A percentile compares a stretch with the other conserved stretches of the same genome.
Evolutionary conservation across 2,329 filamentous ascomycete species (phyloP).

Genomic region (Cladorrhinum sp.): DNA sequence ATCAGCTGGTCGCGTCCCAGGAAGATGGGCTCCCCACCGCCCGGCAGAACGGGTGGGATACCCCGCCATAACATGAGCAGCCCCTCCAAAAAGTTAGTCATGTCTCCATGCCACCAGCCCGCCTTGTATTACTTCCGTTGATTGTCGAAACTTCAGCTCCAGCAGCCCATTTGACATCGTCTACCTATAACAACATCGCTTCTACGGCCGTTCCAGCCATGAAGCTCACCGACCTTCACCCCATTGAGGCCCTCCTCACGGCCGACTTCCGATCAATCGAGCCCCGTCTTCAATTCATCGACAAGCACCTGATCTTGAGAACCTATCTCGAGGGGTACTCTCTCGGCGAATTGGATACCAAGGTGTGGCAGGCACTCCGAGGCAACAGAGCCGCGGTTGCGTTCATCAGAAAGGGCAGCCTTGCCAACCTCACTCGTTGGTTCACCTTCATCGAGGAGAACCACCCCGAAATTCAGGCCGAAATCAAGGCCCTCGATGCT

Average conservation of each 20-base stretch:
- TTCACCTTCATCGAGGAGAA: conserved; percentile 80
- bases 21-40: conserved; percentile 14
- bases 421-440: conserved; percentile 80
- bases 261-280: conserved; percentile 66
- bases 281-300: conserved; percentile 54
- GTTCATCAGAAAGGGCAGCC: conserved; percentile 73
- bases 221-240: conserved; percentile 56
- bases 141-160: neutral
- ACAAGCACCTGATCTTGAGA: conserved; percentile 82
- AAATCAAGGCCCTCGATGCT: conserved; percentile 67
- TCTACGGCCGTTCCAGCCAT: conserved; percentile 37
- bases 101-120: neutral
- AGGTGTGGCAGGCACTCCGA: conserved; percentile 78
- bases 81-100: conserved; percentile 28
- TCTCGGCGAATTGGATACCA: conserved; percentile 72
- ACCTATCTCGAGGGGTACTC: conserved; percentile 82
- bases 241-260: conserved; percentile 47
- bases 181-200: too few relatives aligned
- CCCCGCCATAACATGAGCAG: conserved; percentile 20
- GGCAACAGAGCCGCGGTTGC: conserved; percentile 81
- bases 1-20: neutral
- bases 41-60: conserved; percentile 18
- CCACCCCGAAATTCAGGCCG: conserved; percentile 71
- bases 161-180: too few relatives aligned
- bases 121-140: neutral